phyloP scores from a whole-genome alignment of 1,284 basidiomycete genomes.

The Coriolopsis trogii region DNA sequence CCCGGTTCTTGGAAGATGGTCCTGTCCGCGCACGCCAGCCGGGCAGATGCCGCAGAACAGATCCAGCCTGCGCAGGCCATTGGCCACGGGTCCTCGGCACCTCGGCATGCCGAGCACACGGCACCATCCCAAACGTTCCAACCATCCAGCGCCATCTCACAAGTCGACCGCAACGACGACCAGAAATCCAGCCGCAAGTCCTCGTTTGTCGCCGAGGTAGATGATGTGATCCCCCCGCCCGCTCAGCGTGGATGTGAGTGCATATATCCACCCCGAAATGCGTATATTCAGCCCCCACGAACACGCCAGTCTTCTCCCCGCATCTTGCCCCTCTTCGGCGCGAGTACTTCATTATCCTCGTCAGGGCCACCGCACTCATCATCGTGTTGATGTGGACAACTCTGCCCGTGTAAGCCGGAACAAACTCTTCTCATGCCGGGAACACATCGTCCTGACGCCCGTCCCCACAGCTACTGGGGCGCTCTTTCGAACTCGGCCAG shows the following conservation, averaged over 20 bases:
- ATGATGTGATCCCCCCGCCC: background rate
- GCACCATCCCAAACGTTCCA: constrained; percentile 17
- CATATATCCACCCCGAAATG: background rate
- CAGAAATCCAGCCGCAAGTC: constrained; percentile 19
- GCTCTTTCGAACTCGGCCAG: constrained; percentile 36
- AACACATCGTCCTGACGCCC: background rate
- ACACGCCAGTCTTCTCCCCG: constrained; percentile 27
- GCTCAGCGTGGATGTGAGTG: constrained; percentile 15
- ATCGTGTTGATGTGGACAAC: constrained; percentile 30
- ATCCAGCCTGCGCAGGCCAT: constrained; percentile 19
- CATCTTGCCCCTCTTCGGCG: constrained; percentile 25
- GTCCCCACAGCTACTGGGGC: constrained; percentile 43
- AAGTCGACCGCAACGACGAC: constrained; percentile 12
- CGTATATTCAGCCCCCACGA: background rate
- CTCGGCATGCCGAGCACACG: constrained; percentile 22
- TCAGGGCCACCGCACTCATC: constrained; percentile 25
- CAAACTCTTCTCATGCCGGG: background rate
- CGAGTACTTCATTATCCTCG: constrained; percentile 26
- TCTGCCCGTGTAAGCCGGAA: constrained; percentile 29
- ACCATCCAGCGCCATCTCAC: constrained; percentile 17
- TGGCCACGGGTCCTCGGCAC: constrained; percentile 22
- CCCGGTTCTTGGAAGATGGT: constrained; percentile 11
- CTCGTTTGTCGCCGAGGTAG: constrained; percentile 18
- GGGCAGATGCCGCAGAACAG: constrained; percentile 18
- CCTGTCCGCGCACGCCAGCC: constrained; percentile 15